phyloP scores from a whole-genome alignment of 257 asterid genomes.

The Ophiorrhiza pumila region DNA sequence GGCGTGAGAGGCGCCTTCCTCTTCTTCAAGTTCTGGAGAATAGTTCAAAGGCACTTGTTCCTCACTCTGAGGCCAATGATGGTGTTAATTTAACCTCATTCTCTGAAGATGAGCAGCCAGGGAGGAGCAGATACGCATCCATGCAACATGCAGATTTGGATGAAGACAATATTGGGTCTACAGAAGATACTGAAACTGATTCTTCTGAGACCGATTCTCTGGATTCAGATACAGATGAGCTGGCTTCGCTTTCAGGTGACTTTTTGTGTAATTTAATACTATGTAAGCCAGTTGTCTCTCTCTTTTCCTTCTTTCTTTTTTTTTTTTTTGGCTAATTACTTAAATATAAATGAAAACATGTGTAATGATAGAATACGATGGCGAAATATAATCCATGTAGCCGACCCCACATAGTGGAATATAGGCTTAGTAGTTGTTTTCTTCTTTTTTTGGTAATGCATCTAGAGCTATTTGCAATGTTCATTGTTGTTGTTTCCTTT shows the following conservation, averaged over 20 bases:
- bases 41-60: constrained; percentile 31
- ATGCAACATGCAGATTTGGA: constrained; percentile 41
- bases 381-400: too few species aligned
- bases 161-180: constrained; percentile 61
- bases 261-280: constrained; percentile 7
- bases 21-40: constrained; percentile 36
- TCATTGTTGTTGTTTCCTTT: not conserved
- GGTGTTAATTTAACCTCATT: constrained; percentile 28
- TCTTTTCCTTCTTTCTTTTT: too few species aligned
- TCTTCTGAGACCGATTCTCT: constrained; percentile 77
- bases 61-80: constrained; percentile 32
- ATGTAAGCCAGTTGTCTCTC: too few species aligned
- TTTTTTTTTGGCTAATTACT: too few species aligned
- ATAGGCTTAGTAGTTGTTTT: too few species aligned
- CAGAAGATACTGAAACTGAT: constrained; percentile 95
- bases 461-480: not conserved
- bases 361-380: too few species aligned
- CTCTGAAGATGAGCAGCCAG: constrained; percentile 63
- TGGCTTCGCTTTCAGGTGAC: constrained; percentile 75
- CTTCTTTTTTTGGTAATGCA: not conserved
- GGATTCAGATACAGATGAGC: constrained; percentile 78
- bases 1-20: constrained; percentile 29
- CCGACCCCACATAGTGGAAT: too few species aligned
- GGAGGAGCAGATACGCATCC: constrained; percentile 49
- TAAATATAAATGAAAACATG: too few species aligned